These are phyloP conservation scores for Sordariomycetes sp. DNA, from an alignment of 2,329 filamentous ascomycete species.

Conservation along the genomic window DNA sequence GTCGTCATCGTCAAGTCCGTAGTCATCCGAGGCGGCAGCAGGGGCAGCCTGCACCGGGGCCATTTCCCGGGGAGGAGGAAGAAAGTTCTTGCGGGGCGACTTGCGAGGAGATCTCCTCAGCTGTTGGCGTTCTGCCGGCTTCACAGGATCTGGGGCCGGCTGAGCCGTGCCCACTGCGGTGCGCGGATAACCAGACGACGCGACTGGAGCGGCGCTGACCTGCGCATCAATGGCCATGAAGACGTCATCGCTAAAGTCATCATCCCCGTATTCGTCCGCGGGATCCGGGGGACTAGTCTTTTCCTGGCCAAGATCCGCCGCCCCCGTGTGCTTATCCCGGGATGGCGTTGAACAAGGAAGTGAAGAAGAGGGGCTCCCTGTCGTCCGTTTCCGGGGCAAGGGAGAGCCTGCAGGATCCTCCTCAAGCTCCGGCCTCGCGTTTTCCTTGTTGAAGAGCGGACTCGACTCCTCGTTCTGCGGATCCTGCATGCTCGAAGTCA, in stretches of 20 bases:
- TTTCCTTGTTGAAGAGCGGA: constrained; percentile 1
- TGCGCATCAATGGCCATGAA: constrained; percentile 33
- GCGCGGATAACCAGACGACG: background rate
- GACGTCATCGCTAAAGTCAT: constrained; percentile 50
- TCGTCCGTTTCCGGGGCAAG: constrained; percentile 28
- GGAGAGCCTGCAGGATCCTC: constrained; percentile 23
- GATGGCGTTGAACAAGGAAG: background rate
- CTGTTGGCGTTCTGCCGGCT: background rate
- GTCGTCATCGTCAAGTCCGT: constrained; percentile 58
- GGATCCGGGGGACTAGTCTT: background rate
- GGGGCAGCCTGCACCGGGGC: constrained; percentile 7
- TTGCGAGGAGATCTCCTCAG: background rate
- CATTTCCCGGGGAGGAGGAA: background rate
- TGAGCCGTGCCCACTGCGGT: constrained; percentile 4
- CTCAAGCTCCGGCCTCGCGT: background rate
- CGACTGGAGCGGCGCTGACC: constrained; percentile 4
- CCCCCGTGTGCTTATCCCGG: background rate
- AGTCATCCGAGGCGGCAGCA: constrained; percentile 18
- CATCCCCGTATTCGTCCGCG: constrained; percentile 40
- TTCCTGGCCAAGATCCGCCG: constrained; percentile 4
- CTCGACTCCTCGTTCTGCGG: constrained; percentile 15
- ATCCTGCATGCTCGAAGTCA: constrained; percentile 41
- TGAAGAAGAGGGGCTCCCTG: background rate
- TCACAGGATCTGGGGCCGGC: background rate
- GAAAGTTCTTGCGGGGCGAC: constrained; percentile 4